Evolutionary conservation across 306 rosid species (phyloP).

Genomic region (Vicia villosa): DNA sequence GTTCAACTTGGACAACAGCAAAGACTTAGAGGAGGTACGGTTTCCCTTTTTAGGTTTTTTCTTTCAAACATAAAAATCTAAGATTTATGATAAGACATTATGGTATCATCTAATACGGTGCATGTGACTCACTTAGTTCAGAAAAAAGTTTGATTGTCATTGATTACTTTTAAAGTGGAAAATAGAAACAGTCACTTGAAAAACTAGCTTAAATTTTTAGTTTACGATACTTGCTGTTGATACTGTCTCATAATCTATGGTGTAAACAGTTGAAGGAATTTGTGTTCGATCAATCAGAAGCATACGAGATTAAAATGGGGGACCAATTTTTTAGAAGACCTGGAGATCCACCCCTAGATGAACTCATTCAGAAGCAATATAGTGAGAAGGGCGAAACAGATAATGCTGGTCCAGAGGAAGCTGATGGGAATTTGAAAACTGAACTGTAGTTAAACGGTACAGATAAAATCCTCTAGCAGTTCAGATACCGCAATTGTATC

Average conservation of each 20-base stretch:
- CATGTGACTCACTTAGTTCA: neutral
- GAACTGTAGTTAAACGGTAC: constrained; percentile 58
- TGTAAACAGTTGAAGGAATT: constrained; percentile 79
- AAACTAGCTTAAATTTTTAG: constrained; percentile 6
- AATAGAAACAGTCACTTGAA: neutral
- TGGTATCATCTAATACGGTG: neutral
- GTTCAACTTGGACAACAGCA: constrained; percentile 80
- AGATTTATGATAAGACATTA: too few species aligned
- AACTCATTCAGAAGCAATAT: constrained; percentile 57
- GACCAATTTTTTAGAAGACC: constrained; percentile 76
- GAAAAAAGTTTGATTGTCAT: neutral
- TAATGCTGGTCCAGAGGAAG: constrained; percentile 36
- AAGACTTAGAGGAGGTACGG: constrained; percentile 71
- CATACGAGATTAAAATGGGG: constrained; percentile 87
- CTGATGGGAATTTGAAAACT: constrained; percentile 42
- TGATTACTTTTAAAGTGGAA: too few species aligned
- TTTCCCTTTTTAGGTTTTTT: constrained; percentile 5
- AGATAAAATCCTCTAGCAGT: constrained; percentile 19
- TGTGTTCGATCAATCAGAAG: constrained; percentile 70
- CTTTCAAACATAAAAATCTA: constrained; percentile 13
- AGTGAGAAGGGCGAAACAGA: constrained; percentile 48
- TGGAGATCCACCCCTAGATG: constrained; percentile 81
- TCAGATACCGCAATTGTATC: constrained; percentile 22
- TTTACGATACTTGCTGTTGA: constrained; percentile 11
- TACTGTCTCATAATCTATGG: constrained; percentile 15